phyloP scores from a whole-genome alignment of 495 filamentous ascomycete species.

The Aspergillus carlsbadensis region DNA sequence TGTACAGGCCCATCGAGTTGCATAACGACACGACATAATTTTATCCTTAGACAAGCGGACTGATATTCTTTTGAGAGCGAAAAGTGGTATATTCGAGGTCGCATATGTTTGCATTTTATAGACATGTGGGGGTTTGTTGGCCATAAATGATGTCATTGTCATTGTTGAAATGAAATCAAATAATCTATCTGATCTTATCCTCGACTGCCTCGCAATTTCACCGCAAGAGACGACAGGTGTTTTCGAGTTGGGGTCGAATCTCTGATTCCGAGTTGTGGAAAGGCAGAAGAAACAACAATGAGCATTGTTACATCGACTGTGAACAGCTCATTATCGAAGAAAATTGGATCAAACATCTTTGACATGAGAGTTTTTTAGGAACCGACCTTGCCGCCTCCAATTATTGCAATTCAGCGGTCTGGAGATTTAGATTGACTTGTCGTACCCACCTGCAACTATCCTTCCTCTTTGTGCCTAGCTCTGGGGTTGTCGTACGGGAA shows the following conservation, averaged over 20 bases:
- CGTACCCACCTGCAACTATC: not conserved
- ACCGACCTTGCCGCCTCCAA: conserved; percentile 1
- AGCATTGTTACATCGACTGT: too few species aligned
- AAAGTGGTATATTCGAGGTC: conserved; percentile 5
- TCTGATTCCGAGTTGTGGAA: too few species aligned
- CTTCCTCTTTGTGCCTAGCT: too few species aligned
- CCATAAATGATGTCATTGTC: conserved; percentile 18
- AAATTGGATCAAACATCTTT: not conserved
- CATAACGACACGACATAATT: conserved; percentile 12
- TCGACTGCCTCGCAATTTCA: too few species aligned
- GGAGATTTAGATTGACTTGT: not conserved
- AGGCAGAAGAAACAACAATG: too few species aligned
- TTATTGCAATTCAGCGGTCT: not conserved
- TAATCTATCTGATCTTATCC: not conserved
- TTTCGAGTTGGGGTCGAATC: too few species aligned
- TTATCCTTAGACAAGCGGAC: conserved; percentile 1
- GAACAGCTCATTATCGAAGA: not conserved
- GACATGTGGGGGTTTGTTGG: conserved; percentile 13
- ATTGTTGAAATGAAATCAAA: not conserved
- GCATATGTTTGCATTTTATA: conserved; percentile 14
- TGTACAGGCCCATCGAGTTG: conserved; percentile 8
- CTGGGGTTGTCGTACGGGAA: not conserved
- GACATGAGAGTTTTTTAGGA: not conserved
- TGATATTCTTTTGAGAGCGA: conserved; percentile 5
- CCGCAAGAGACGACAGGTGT: too few species aligned